Base-by-base conservation (phyloP, 2,329 filamentous ascomycete genomes). In the Penicillium expansum region DNA sequence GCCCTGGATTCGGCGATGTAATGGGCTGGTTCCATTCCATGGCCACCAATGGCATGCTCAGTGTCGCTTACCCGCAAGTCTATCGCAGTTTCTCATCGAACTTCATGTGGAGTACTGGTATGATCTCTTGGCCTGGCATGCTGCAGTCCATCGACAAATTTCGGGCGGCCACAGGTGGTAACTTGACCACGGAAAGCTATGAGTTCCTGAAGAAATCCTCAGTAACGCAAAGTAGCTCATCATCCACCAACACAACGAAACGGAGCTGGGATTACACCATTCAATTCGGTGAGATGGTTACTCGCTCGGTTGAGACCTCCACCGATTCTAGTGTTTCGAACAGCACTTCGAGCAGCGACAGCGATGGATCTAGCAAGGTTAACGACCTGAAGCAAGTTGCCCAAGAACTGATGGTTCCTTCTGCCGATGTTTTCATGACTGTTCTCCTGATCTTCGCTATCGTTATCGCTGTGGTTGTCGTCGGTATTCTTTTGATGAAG, bases 21-120 rank as follows among this genome's bases (percentile, higher is more conserved):
- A 83, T 96, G 64, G 86, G 88, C 60, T 95, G 90, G 85, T 96
- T 97, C 74, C 92, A 97, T 76, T 88, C 89, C 48, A 89, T 97
- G 81, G 92, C 94, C 29, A 89, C 94, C 80, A 97, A 94, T 74
- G 92, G 94, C 63, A 97, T 97, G 94, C 82, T 96, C 72, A 95
- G 90, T 58, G 92, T 95, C 67, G 85, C 87, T 67, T 92, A 96
- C 65, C 94, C 94, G 4, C 80, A 85, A 35, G 86, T 97, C 37
- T 97, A 97, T 78, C 86, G 87, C 65, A 93, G 87, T 72, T 99
- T 96, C 76, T 80, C 89, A 60, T 90, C 90, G 77, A 97, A 97
- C 77, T 97, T 99, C 73, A 92, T 82, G 45, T 97, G 97, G 80
- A 93, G 91, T 62, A 89, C 88, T 29, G 92, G 92, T 49, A 77